Evolutionary conservation across 306 rosid genomes (phyloP).

Genomic region (Hippophae gyantsensis): DNA sequence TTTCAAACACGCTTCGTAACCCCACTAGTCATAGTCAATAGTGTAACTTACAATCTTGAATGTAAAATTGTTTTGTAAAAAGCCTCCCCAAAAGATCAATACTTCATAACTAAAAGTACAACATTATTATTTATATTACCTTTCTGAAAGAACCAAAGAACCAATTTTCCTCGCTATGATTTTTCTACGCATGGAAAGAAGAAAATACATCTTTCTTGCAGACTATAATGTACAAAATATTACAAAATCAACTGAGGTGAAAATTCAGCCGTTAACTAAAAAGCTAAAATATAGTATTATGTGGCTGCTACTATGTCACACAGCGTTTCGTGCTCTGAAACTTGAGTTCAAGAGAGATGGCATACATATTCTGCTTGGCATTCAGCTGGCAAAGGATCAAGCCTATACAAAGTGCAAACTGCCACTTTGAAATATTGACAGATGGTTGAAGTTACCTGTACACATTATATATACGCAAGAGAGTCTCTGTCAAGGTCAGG

Average conservation of each 20-base stretch:
- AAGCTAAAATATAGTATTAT: slow-evolving; percentile 14
- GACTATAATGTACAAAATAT: slow-evolving; percentile 21
- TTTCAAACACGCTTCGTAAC: too few species aligned
- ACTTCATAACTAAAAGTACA: not conserved
- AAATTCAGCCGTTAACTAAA: slow-evolving; percentile 11
- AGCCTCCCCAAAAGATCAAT: not conserved
- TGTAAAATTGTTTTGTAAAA: not conserved
- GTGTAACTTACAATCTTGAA: too few species aligned
- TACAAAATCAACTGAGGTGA: slow-evolving; percentile 24
- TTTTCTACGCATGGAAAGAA: slow-evolving; percentile 23
- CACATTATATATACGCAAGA: slow-evolving; percentile 84
- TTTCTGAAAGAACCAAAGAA: slow-evolving; percentile 4
- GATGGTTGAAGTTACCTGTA: not conserved
- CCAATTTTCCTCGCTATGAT: slow-evolving; percentile 33
- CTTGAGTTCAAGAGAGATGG: slow-evolving; percentile 11
- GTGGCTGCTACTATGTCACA: slow-evolving; percentile 21
- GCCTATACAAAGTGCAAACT: slow-evolving; percentile 9
- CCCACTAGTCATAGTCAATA: too few species aligned
- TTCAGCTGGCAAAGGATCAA: not conserved
- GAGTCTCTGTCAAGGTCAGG: slow-evolving; percentile 94
- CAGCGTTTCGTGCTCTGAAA: slow-evolving; percentile 22
- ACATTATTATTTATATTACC: slow-evolving; percentile 23
- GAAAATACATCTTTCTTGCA: slow-evolving; percentile 30
- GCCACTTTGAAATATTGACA: not conserved
- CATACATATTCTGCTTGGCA: slow-evolving; percentile 8